Evolutionary conservation across 1,284 basidiomycete species (phyloP), one percentile per base, ranked within the genome.

Genomic region (Ceratobasidium papillatum): DNA sequence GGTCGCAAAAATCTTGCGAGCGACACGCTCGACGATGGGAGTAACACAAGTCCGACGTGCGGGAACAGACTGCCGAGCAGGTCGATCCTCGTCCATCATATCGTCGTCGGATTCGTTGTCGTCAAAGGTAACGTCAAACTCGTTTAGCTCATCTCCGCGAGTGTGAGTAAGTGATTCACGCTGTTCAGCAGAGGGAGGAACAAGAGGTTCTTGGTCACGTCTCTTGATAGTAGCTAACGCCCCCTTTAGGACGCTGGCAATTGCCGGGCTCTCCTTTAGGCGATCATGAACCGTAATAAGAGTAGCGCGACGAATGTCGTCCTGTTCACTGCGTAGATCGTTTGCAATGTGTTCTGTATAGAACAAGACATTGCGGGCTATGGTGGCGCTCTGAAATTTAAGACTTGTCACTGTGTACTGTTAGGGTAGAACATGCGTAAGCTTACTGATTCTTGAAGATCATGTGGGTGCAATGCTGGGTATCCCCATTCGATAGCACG

Each of bases 371-470:
- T 72, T 61, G 3, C 43, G 36, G 14, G 45, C 41, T 4, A 72
- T 61, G 17, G 30, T 49, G 7, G 41, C 30, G 22, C 68, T 72
- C 68, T 72, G 30, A 12, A 19, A 61, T 61, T 30, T 17, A 22
- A 47, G 34, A n/a, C 47, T 25, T 47, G 45, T 7, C 17, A 4
- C 27, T 3, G 22, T 43, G 8, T 32, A 56, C 32, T 9, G 54
- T 19, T 25, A 11, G 25, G 43, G 25, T n/a, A 25, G 11, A 4
- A 30, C 8, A 19, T 30, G n/a, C 7, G 8, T 25, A 25, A 19
- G 27, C 56, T 61, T 19, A 72, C 68, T 11, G 56, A 59, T 47
- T 59, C 27, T 30, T 72, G 68, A 7, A 72, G 32, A 32, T 72
- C 68, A 27, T 30, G 41, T 2, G 54, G 68, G 30, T 51, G 68